phyloP scores from a whole-genome alignment of 768 basidiomycete species.

The Trametes elegans region DNA sequence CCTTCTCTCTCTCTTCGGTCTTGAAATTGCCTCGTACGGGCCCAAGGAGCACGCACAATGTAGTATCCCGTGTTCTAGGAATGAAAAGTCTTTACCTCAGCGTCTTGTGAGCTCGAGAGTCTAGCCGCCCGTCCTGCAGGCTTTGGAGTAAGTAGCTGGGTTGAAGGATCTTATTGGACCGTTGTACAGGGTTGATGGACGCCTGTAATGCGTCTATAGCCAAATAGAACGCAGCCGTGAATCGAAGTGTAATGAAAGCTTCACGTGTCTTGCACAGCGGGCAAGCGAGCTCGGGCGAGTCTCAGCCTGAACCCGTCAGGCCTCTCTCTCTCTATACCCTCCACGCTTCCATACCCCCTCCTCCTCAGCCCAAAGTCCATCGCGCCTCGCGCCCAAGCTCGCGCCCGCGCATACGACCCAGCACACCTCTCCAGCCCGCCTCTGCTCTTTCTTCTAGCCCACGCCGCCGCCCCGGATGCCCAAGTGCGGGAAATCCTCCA shows the following conservation, averaged over 20 bases:
- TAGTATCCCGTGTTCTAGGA: conserved; percentile 12
- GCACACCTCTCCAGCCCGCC: no score
- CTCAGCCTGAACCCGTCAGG: not conserved
- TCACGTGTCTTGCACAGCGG: no score
- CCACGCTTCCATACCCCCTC: not conserved
- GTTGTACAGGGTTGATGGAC: not conserved
- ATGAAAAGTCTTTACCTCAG: not conserved
- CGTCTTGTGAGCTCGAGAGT: not conserved
- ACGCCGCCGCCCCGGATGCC: no score
- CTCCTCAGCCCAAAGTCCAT: not conserved
- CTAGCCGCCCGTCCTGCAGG: not conserved
- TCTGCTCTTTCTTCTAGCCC: no score
- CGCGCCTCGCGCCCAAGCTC: not conserved
- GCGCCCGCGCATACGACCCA: no score
- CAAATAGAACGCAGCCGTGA: no score
- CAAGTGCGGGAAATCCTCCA: conserved; percentile 14
- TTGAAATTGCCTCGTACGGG: not conserved
- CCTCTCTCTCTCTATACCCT: not conserved
- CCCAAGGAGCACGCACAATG: conserved; percentile 19
- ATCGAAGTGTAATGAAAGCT: no score
- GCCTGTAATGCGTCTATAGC: not conserved
- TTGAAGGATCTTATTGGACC: not conserved
- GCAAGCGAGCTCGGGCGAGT: not conserved
- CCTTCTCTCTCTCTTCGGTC: not conserved
- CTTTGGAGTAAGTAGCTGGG: no score